phyloP scores from a whole-genome alignment of 305 asterid species.

The Fraxinus latifolia region DNA sequence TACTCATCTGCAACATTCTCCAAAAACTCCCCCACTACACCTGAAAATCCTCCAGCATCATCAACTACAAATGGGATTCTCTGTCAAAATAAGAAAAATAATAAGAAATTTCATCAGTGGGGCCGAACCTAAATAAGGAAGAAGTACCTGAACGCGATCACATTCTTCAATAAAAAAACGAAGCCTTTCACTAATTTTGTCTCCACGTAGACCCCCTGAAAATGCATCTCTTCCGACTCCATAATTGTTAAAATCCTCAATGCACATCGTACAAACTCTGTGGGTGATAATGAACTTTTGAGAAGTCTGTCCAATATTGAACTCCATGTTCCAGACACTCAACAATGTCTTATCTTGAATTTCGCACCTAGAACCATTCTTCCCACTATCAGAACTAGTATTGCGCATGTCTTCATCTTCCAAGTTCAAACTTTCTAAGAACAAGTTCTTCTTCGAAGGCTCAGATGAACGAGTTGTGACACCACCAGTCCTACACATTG shows the following conservation, averaged over 20 bases:
- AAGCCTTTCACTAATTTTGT: slow-evolving; percentile 79
- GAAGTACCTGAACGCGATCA: slow-evolving; percentile 80
- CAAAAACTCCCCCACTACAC: slow-evolving; percentile 71
- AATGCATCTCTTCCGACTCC: slow-evolving; percentile 76
- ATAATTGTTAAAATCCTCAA: slow-evolving; percentile 55
- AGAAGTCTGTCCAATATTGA: slow-evolving; percentile 87
- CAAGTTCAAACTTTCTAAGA: slow-evolving; percentile 68
- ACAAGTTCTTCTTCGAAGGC: slow-evolving; percentile 68
- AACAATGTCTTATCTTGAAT: slow-evolving; percentile 70
- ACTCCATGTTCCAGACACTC: slow-evolving; percentile 70
- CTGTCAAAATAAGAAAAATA: slow-evolving; percentile 31
- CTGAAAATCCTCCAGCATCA: slow-evolving; percentile 88
- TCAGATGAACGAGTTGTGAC: slow-evolving; percentile 61
- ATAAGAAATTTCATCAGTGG: slow-evolving; percentile 7
- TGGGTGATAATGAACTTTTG: slow-evolving; percentile 91
- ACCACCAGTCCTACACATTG: slow-evolving; percentile 73
- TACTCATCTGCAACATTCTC: slow-evolving; percentile 91
- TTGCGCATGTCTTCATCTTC: slow-evolving; percentile 39
- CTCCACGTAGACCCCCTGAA: slow-evolving; percentile 49
- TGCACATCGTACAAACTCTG: slow-evolving; percentile 76
- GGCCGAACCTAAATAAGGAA: background rate
- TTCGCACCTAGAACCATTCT: slow-evolving; percentile 37
- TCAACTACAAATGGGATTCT: slow-evolving; percentile 84
- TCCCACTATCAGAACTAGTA: slow-evolving; percentile 28
- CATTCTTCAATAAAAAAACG: slow-evolving; percentile 92